A percentile compares a stretch with the other conserved stretches of the same genome.
Conservation (phyloP, 306 rosid genomes). For the Glycine tomentella region DNA sequence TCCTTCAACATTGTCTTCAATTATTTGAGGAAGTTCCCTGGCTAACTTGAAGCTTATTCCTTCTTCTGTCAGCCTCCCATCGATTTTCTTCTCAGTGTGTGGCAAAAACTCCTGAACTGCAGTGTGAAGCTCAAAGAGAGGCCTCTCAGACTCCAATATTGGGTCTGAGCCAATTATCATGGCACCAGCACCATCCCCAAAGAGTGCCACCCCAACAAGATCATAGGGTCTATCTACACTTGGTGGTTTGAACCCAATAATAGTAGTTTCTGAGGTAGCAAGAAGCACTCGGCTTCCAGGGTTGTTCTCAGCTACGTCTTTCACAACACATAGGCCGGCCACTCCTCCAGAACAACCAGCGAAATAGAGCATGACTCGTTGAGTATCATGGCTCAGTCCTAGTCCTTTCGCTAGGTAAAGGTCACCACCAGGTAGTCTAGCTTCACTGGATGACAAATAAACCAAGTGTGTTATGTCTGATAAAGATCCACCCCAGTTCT, state of each 20-base stretch:
- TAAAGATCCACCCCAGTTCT: slow-evolving; percentile 78
- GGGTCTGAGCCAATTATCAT: slow-evolving; percentile 83
- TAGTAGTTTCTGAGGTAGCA: slow-evolving; percentile 87
- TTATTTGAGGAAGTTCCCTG: slow-evolving; percentile 89
- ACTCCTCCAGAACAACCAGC: slow-evolving; percentile 95
- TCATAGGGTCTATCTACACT: slow-evolving; percentile 82
- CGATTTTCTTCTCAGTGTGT: slow-evolving; percentile 75
- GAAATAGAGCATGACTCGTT: slow-evolving; percentile 75
- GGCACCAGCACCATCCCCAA: slow-evolving; percentile 94
- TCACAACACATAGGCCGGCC: slow-evolving; percentile 83
- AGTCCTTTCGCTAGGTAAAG: slow-evolving; percentile 79
- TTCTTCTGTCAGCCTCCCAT: slow-evolving; percentile 86
- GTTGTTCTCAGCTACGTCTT: slow-evolving; percentile 92
- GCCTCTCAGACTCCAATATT: slow-evolving; percentile 54
- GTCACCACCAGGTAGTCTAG: slow-evolving; percentile 90
- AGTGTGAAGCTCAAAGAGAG: slow-evolving; percentile 87
- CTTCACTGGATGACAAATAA: slow-evolving; percentile 94
- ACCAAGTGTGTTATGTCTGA: slow-evolving; percentile 86
- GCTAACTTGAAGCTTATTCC: slow-evolving; percentile 85
- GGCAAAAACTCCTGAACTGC: slow-evolving; percentile 81
- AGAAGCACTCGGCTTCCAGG: slow-evolving; percentile 85
- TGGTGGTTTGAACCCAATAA: slow-evolving; percentile 92
- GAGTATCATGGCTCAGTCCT: slow-evolving; percentile 66
- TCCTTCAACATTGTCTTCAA: slow-evolving; percentile 80
- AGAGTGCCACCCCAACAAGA: slow-evolving; percentile 90